Evolutionary conservation across 1,139 yeast species (phyloP).

Genomic region (Suhomyces chickasaworum): DNA sequence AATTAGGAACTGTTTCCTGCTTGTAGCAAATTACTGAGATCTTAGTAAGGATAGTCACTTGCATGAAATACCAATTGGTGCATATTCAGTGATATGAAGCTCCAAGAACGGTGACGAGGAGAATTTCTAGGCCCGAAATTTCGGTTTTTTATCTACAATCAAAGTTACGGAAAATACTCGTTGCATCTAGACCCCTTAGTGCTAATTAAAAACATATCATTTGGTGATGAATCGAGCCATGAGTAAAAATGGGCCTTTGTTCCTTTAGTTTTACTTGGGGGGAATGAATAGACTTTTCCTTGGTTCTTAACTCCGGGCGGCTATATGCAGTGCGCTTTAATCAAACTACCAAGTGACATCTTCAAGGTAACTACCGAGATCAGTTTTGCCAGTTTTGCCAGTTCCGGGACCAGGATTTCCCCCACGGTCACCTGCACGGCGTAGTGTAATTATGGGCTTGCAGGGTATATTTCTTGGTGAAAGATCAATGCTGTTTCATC

Average conservation of each 20-base stretch:
- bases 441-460: background rate
- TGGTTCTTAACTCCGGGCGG: too few relatives aligned
- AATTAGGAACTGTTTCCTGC: background rate
- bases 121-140: background rate
- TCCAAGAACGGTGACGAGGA: background rate
- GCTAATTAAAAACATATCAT: too few relatives aligned
- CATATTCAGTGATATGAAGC: background rate
- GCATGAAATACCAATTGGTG: background rate
- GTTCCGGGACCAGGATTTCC: background rate
- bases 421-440: background rate
- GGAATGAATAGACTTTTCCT: too few relatives aligned
- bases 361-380: background rate
- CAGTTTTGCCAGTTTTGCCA: too few relatives aligned
- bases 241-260: too few relatives aligned
- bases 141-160: background rate
- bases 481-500: background rate
- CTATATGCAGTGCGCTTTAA: too few relatives aligned
- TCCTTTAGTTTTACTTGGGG: too few relatives aligned
- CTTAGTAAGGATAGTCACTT: background rate
- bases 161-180: background rate
- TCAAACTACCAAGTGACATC: background rate
- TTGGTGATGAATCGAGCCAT: too few relatives aligned
- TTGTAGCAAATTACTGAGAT: background rate
- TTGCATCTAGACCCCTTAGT: too few relatives aligned
- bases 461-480: background rate